These are phyloP conservation scores for Aspergillus biplanus DNA, from an alignment of 495 filamentous ascomycete genomes.

Conservation along the genomic window DNA sequence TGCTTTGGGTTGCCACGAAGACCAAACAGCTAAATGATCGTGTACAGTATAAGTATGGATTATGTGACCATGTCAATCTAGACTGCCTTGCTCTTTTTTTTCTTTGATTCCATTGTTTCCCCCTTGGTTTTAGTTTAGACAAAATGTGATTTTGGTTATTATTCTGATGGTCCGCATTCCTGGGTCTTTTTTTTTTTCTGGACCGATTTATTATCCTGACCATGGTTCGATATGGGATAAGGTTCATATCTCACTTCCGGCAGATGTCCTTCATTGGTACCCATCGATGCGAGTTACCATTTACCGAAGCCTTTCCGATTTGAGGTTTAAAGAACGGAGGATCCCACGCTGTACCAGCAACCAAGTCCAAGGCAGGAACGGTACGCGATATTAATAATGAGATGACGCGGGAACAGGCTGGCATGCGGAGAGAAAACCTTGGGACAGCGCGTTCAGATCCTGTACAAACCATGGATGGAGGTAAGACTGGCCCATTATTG, in stretches of 20 bases:
- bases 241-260: conserved; percentile 13
- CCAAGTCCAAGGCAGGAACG: conserved; percentile 1
- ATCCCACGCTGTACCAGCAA: neutral
- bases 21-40: conserved; percentile 21
- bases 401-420: conserved; percentile 10
- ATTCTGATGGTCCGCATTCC: neutral
- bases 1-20: conserved; percentile 4
- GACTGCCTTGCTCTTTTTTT: conserved; percentile 19
- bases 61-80: conserved; percentile 25
- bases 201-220: neutral
- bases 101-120: conserved; percentile 14
- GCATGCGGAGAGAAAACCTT: neutral
- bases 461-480: neutral
- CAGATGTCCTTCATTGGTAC: conserved; percentile 8
- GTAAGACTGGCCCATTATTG: neutral
- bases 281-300: conserved; percentile 4
- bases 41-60: conserved; percentile 28
- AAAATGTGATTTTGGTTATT: conserved; percentile 10
- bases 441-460: neutral
- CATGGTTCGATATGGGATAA: conserved; percentile 11
- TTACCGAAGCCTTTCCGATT: conserved; percentile 4
- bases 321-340: neutral
- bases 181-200: neutral
- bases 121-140: conserved; percentile 16
- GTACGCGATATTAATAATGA: neutral